A percentile compares a stretch with the other conserved stretches of the same genome.
Evolutionary conservation across 1,284 basidiomycete species (phyloP).

Genomic region (Gymnopus androsaceus): DNA sequence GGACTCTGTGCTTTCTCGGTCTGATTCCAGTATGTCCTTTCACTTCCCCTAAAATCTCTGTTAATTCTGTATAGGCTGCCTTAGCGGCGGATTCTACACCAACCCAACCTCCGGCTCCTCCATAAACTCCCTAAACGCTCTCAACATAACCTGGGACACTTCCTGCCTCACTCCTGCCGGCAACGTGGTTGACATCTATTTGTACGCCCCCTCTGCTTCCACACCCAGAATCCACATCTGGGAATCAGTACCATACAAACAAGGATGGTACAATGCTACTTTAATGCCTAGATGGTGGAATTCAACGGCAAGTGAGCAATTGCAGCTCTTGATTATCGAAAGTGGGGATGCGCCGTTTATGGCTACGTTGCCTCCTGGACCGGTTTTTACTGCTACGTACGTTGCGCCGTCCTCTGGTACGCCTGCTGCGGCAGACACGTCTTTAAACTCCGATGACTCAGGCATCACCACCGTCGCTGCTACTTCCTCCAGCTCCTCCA

Average conservation of each 20-base stretch:
- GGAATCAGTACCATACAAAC: constrained; percentile 55
- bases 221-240: constrained; percentile 63
- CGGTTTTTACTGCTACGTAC: constrained; percentile 72
- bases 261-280: constrained; percentile 55
- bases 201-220: constrained; percentile 57
- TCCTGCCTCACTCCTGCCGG: constrained; percentile 46
- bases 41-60: too few relatives aligned
- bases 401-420: constrained; percentile 46
- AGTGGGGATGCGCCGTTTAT: constrained; percentile 57
- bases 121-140: constrained; percentile 38
- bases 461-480: constrained; percentile 40
- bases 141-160: constrained; percentile 76
- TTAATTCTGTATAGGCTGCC: too few relatives aligned
- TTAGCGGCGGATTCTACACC: constrained; percentile 47
- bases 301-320: constrained; percentile 48
- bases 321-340: constrained; percentile 72
- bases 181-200: constrained; percentile 68
- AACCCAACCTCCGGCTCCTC: constrained; percentile 52
- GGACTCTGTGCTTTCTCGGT: too few relatives aligned
- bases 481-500: constrained; percentile 38
- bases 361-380: constrained; percentile 64
- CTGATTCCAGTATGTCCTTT: too few relatives aligned
- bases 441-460: constrained; percentile 26
- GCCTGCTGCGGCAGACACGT: constrained; percentile 40
- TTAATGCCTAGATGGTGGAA: constrained; percentile 83